phyloP scores from a whole-genome alignment of 495 filamentous ascomycete genomes.

The Aspergillus affinis region DNA sequence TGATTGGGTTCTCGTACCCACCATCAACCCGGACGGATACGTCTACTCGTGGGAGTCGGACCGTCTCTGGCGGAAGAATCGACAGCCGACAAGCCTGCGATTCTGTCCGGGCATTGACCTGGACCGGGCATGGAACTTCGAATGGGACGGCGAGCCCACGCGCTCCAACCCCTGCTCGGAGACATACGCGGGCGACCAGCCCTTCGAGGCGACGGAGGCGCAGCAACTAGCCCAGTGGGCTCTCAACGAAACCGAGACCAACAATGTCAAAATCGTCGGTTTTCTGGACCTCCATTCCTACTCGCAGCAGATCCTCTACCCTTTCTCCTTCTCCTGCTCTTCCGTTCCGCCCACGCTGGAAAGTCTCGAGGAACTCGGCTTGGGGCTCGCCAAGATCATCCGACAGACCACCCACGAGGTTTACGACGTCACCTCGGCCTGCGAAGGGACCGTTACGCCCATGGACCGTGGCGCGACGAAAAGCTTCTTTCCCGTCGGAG shows the following conservation, averaged over 20 bases:
- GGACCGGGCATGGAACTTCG: conserved; percentile 79
- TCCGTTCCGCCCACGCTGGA: conserved; percentile 79
- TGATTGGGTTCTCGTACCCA: conserved; percentile 87
- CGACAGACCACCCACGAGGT: conserved; percentile 67
- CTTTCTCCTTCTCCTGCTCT: conserved; percentile 83
- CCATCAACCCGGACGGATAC: conserved; percentile 91
- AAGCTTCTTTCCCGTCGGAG: conserved; percentile 57
- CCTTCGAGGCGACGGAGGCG: conserved; percentile 84
- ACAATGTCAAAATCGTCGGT: conserved; percentile 70
- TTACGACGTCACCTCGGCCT: conserved; percentile 84
- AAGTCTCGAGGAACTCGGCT: conserved; percentile 84
- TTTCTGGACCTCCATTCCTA: conserved; percentile 94
- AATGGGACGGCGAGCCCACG: conserved; percentile 71
- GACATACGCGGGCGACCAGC: conserved; percentile 77
- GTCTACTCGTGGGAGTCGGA: conserved; percentile 91
- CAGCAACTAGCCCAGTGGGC: conserved; percentile 78
- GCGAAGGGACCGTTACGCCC: conserved; percentile 67
- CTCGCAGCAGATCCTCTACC: conserved; percentile 91
- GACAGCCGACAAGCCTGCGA: conserved; percentile 76
- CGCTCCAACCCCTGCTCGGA: conserved; percentile 87
- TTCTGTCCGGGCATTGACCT: conserved; percentile 89
- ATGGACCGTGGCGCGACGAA: conserved; percentile 22
- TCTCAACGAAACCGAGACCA: conserved; percentile 71
- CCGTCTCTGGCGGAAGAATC: conserved; percentile 92
- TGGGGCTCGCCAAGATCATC: conserved; percentile 89